Evolutionary conservation across 441 rosid genomes (phyloP), one percentile per base, ranked within the genome.

Genomic region (Adansonia gregorii): DNA sequence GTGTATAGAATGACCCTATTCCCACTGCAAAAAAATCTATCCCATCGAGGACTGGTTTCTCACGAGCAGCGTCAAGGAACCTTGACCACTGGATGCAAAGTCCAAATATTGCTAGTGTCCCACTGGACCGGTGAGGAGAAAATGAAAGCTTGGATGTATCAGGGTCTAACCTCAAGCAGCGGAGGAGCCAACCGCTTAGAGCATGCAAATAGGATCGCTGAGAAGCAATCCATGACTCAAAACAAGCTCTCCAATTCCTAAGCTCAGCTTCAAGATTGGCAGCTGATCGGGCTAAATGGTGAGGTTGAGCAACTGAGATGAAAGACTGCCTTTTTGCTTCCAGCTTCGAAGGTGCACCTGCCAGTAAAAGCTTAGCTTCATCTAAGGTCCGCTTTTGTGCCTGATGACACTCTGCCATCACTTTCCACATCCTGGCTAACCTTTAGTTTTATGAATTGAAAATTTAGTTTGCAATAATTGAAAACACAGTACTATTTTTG

Each of bases 401-500:
- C 75, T 87, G 92, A 77, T 96, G 99, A 78, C 98, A 89, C 78
- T 92, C 95, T 55, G 97, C 94, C 98, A 96, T 94, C 77, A 91
- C 92, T 83, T 91, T 89, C 99, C 99, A 96, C 99, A 94, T 96
- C 78, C 83, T 84, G 75, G 90, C 84, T 79, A 95, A 80, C 83
- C 99, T 95, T 94, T 75, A 82, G 43, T 69, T 80, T 46, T 9
- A 55, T 5, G 45, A 67, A 43, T 17, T 54, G 59, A 79, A 72
- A 31, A 15, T 54, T 63, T 49, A 54, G 17, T 70, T 31, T 15
- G 3, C 61, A 46, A 75, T 35, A 19, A 24, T 48, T 0, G 17
- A 49, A 12, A 22, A 9, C 35, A 22, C 3, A 10, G n/a, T 59
- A 59, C 35, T 8, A 59, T 8, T 59, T 22, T 22, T 8, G 35